A percentile compares a stretch with the other conserved stretches of the same genome.
Conservation (phyloP, 352 stramenopile species). For the Plasmopara viticola region DNA sequence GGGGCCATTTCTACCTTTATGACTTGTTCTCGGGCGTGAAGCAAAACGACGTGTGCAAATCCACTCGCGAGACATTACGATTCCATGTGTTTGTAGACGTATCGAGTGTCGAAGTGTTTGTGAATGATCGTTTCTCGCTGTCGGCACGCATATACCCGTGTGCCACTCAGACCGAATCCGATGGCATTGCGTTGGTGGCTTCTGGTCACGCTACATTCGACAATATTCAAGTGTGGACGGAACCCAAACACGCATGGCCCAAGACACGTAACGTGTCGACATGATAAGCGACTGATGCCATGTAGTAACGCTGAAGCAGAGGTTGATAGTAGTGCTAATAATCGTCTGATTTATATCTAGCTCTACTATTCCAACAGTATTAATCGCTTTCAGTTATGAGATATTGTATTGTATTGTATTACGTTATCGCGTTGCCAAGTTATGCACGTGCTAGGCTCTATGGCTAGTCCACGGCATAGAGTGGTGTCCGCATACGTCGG, state of each 20-base stretch:
- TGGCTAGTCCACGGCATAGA: too few species aligned
- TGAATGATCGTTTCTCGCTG: conserved; percentile 60
- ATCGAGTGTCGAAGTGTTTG: conserved; percentile 63
- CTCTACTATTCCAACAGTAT: too few species aligned
- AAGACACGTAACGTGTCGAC: conserved; percentile 17
- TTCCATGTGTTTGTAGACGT: conserved; percentile 69
- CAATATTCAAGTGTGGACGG: conserved; percentile 58
- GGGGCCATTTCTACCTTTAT: conserved; percentile 59
- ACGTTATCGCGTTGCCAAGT: too few species aligned
- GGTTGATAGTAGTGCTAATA: too few species aligned
- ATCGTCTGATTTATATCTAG: too few species aligned
- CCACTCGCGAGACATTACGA: conserved; percentile 36
- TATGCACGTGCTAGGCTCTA: too few species aligned
- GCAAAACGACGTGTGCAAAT: conserved; percentile 23
- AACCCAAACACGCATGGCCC: conserved; percentile 57
- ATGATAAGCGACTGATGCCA: too few species aligned
- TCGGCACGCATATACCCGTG: conserved; percentile 65
- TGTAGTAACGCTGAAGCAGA: too few species aligned
- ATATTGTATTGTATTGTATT: too few species aligned
- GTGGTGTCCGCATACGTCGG: too few species aligned
- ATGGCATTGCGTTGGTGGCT: conserved; percentile 47
- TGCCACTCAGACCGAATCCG: conserved; percentile 21
- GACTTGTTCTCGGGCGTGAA: conserved; percentile 22
- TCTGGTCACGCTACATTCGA: conserved; percentile 43
- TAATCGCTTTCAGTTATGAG: too few species aligned